phyloP scores from a whole-genome alignment of 2,329 filamentous ascomycete genomes.

The Clonostachys solani region DNA sequence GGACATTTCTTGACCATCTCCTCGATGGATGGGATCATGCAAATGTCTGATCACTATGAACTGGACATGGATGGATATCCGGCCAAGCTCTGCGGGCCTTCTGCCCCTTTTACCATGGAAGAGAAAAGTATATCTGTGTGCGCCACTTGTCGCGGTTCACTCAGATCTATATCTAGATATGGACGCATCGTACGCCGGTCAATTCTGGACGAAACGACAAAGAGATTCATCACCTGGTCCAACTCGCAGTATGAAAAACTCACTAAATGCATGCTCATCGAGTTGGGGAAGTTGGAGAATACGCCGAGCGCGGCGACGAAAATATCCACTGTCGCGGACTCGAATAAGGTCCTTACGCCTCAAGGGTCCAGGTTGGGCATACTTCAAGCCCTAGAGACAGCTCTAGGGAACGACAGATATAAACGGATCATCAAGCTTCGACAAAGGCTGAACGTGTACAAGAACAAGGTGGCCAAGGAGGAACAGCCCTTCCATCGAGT shows the following conservation, averaged over 20 bases:
- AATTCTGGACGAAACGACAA: slow-evolving; percentile 58
- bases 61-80: slow-evolving; percentile 27
- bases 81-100: slow-evolving; percentile 21
- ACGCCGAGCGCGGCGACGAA: background rate
- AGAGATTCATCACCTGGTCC: slow-evolving; percentile 57
- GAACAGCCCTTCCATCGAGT: slow-evolving; percentile 47
- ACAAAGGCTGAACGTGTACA: slow-evolving; percentile 4
- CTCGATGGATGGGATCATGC: slow-evolving; percentile 58
- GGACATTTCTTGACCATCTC: slow-evolving; percentile 58
- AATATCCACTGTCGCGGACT: background rate
- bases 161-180: slow-evolving; percentile 56
- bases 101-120: slow-evolving; percentile 43
- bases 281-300: slow-evolving; percentile 5
- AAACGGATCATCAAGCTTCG: slow-evolving; percentile 4
- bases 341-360: background rate
- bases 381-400: slow-evolving; percentile 1
- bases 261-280: slow-evolving; percentile 3
- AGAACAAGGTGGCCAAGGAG: slow-evolving; percentile 25
- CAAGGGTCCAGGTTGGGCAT: slow-evolving; percentile 1
- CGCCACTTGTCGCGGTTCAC: slow-evolving; percentile 53
- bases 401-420: slow-evolving; percentile 4
- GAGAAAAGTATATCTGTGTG: slow-evolving; percentile 42
- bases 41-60: slow-evolving; percentile 44
- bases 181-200: slow-evolving; percentile 56
- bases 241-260: slow-evolving; percentile 17